These are phyloP conservation scores for Cryptosporidium meleagridis DNA, from an alignment of 169 alveolate genomes.

Conservation along the genomic window DNA sequence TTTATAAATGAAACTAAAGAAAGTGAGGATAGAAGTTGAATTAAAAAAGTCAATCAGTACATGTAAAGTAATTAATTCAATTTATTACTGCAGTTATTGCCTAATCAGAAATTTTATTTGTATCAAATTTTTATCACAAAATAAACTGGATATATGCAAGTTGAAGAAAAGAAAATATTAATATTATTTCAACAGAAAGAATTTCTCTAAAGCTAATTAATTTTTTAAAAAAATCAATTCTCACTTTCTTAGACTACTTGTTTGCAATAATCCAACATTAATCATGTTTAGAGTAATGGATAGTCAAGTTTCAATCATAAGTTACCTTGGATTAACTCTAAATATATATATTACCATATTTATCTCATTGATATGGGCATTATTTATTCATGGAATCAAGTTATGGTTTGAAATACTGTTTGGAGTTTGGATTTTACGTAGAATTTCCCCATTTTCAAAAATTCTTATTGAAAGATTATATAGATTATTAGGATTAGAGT, in stretches of 20 bases:
- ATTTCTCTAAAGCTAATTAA: background rate
- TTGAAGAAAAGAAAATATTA: too few relatives aligned
- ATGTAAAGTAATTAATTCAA: background rate
- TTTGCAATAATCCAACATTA: background rate
- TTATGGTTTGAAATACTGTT: background rate
- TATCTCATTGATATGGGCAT: conserved; percentile 19
- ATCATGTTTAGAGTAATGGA: background rate
- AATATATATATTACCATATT: conserved; percentile 23
- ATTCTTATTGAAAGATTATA: background rate
- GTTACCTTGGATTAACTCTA: background rate
- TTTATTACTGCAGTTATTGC: too few relatives aligned
- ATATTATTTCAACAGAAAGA: too few relatives aligned
- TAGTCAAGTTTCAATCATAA: conserved; percentile 13
- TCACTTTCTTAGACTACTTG: background rate
- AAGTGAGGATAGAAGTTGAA: too few relatives aligned
- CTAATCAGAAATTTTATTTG: background rate
- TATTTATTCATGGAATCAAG: background rate
- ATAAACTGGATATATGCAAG: background rate
- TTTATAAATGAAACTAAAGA: background rate
- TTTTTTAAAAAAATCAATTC: background rate
- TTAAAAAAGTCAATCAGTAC: background rate
- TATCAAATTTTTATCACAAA: too few relatives aligned
- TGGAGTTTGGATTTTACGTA: conserved; percentile 26
- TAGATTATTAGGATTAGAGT: background rate
- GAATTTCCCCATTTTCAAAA: background rate